Base-by-base conservation (phyloP, 768 basidiomycete genomes). In the Xanthoconium stramineum region DNA sequence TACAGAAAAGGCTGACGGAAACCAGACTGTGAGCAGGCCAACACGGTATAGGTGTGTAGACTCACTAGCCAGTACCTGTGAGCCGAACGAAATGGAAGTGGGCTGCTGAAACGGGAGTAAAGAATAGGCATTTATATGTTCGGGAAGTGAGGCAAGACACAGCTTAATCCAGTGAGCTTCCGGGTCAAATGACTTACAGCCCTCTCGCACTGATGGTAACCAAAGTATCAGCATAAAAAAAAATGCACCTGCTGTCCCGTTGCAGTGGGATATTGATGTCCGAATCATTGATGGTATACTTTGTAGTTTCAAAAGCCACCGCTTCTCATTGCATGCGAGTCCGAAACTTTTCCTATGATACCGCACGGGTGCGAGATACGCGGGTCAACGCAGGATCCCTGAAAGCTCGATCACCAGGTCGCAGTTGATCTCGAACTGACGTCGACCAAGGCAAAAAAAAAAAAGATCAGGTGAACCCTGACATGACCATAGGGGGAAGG, bases 11-110 rank as follows among this genome's bases (percentile, higher is more conserved):
- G 61, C 59, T 58, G 28, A 24, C n/a, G 13, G 37, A 53, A 19
- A 39, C 19, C 14, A 49, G n/a, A 29, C 14, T 6, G 39, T 62
- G 44, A 63, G 47, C 17, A 44, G 13, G 15, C 36, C 14, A 35
- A 37, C 14, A 43, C 2, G 17, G 40, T 43, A 39, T 13, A 24
- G n/a, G 3, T 13, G 9, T 19, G 19, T 52, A 28, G 12, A 62
- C 60, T 64, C 55, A 65, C 58, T 54, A 64, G 60, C 60, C 63
- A 60, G 61, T 62, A 56, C 58, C 60, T 58, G 47, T 53, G 57
- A 55, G 52, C 57, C 57, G 17, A 62, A 63, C 50, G 62, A 54
- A 61, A 59, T 52, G 54, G 48, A 55, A 53, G 20, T 29, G 35
- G 56, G 50, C 60, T 59, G 39, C 29, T 29, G 58, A 47, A 57